Percentiles rank a stretch among this genome's conserved stretches.
Evolutionary conservation across 139 green algal species (phyloP).

Genomic region (Chlamydomonas sphaeroides): DNA sequence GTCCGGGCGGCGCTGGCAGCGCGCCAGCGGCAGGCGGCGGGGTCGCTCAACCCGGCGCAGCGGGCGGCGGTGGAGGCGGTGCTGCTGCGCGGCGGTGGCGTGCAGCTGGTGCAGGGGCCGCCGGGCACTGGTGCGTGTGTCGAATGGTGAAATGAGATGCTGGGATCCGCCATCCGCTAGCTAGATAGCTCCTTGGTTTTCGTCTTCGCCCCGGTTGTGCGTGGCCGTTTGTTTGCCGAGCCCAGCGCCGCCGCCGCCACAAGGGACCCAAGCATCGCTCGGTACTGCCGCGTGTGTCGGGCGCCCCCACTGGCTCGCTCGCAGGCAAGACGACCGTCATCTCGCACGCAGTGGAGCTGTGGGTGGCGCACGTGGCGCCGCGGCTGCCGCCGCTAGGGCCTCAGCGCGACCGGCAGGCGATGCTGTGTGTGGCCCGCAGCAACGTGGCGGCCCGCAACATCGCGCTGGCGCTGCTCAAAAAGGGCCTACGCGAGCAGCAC

Average conservation of each 20-base stretch:
- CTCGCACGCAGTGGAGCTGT: slow-evolving; percentile 16
- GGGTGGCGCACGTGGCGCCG: neutral
- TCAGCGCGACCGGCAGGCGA: neutral
- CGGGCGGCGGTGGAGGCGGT: neutral
- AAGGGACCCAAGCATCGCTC: no score
- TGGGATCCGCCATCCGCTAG: no score
- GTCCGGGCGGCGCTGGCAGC: no score
- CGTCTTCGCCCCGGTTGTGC: no score
- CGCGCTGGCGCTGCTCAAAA: slow-evolving; percentile 14
- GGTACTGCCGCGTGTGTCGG: no score
- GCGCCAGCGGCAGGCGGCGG: no score
- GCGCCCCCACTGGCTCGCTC: no score
- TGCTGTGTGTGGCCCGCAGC: slow-evolving; percentile 28
- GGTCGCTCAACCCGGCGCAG: slow-evolving; percentile 12
- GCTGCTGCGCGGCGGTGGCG: neutral
- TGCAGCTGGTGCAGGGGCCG: slow-evolving; percentile 35
- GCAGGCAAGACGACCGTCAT: slow-evolving; percentile 45
- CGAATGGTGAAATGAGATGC: no score
- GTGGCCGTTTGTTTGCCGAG: no score
- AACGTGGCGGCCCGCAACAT: slow-evolving; percentile 35
- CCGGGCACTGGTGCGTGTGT: slow-evolving; percentile 18
- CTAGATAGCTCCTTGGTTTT: no score
- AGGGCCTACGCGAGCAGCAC: neutral
- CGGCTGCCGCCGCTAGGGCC: neutral
- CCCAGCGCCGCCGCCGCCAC: no score